These are phyloP conservation scores for Auricularia sp. DNA, from an alignment of 768 basidiomycete genomes.

Conservation along the genomic window DNA sequence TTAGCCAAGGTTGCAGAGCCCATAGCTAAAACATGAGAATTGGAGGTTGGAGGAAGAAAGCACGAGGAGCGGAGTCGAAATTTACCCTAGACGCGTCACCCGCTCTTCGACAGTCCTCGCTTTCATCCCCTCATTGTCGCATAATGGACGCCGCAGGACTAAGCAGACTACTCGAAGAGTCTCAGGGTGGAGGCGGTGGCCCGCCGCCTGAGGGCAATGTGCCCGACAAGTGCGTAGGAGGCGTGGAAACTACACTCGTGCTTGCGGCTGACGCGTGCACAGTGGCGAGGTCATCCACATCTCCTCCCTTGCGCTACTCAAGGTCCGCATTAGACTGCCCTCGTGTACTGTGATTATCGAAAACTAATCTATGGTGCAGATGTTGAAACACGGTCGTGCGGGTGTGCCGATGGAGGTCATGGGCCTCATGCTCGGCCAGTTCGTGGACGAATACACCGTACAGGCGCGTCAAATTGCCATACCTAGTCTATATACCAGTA, in stretches of 20 bases:
- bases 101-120: neutral
- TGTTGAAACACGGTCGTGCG: conserved; percentile 97
- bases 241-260: neutral
- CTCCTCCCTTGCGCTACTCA: conserved; percentile 90
- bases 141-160: neutral
- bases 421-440: conserved; percentile 98
- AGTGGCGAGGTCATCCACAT: conserved; percentile 76
- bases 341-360: conserved; percentile 8
- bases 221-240: neutral
- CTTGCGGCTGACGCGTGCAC: neutral
- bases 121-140: neutral
- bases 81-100: neutral
- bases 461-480: neutral
- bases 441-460: conserved; percentile 71
- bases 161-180: neutral
- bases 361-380: conserved; percentile 39
- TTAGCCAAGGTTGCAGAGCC: too few species aligned
- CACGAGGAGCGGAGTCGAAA: too few species aligned
- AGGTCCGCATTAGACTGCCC: conserved; percentile 43
- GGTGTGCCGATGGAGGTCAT: conserved; percentile 98
- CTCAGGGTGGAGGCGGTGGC: neutral
- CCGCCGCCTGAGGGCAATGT: neutral
- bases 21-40: too few species aligned
- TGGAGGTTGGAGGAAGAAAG: too few species aligned
- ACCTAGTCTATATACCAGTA: conserved; percentile 25